Conservation (phyloP, 768 basidiomycete genomes). For the Boletus edulis region DNA sequence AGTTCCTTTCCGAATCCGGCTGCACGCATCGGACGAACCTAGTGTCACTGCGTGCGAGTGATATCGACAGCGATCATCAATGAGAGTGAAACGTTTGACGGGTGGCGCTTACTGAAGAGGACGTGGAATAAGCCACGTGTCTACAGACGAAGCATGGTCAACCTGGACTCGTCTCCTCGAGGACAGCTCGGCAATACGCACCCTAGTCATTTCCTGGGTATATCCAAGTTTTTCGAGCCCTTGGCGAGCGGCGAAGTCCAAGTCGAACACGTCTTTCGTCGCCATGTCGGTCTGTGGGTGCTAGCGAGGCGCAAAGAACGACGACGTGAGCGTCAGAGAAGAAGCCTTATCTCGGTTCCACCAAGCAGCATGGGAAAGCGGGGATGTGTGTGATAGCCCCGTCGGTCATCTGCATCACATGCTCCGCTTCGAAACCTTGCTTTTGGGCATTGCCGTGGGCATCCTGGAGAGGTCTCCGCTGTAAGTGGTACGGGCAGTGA, state of each 20-base stretch:
- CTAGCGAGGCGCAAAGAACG: neutral
- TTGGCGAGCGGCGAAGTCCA: constrained; percentile 28
- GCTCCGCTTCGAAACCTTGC: too few relatives aligned
- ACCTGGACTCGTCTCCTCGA: neutral
- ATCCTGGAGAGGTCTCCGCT: too few relatives aligned
- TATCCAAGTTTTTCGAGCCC: constrained; percentile 54
- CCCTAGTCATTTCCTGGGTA: constrained; percentile 52
- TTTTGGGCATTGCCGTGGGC: too few relatives aligned
- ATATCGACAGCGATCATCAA: neutral
- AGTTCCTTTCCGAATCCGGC: neutral
- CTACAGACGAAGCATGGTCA: constrained; percentile 24
- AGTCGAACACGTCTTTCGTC: constrained; percentile 10
- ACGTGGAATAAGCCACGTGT: constrained; percentile 51
- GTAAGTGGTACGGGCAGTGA: too few relatives aligned
- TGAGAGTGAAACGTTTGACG: neutral
- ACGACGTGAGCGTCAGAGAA: neutral
- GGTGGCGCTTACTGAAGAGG: constrained; percentile 45
- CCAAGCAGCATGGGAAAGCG: too few relatives aligned
- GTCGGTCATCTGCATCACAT: too few relatives aligned
- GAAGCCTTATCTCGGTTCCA: constrained; percentile 1
- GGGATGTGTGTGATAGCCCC: too few relatives aligned
- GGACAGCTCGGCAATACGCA: constrained; percentile 16
- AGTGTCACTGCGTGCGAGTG: constrained; percentile 41
- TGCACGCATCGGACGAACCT: constrained; percentile 30
- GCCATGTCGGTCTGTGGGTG: constrained; percentile 8